These are phyloP conservation scores for Phytophthora capsici DNA, from an alignment of 352 stramenopile genomes.

Conservation along the genomic window DNA sequence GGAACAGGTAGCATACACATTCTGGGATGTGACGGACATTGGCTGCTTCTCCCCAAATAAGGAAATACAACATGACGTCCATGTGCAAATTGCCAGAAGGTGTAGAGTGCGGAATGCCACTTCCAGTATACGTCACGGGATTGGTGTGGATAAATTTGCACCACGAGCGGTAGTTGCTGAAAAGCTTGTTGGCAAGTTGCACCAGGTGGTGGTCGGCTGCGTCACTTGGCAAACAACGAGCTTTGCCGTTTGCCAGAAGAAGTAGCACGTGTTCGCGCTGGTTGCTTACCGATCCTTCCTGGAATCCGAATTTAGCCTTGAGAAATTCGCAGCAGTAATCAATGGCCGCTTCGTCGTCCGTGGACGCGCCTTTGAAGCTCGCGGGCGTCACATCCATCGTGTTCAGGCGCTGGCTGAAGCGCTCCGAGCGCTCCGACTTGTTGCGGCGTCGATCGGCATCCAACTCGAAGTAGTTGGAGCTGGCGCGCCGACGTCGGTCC, in stretches of 20 bases:
- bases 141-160: constrained; percentile 68
- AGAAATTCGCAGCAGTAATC: constrained; percentile 86
- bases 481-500: constrained; percentile 64
- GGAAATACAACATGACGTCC: constrained; percentile 97
- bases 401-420: constrained; percentile 61
- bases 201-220: constrained; percentile 61
- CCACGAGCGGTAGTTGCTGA: constrained; percentile 82
- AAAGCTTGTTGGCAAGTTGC: constrained; percentile 71
- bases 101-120: constrained; percentile 23
- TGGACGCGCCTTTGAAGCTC: constrained; percentile 54
- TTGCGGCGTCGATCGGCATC: constrained; percentile 76
- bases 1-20: constrained; percentile 98
- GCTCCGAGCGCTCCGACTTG: constrained; percentile 71
- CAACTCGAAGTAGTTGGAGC: constrained; percentile 87
- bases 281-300: constrained; percentile 83
- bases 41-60: constrained; percentile 96
- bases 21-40: constrained; percentile 98
- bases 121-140: constrained; percentile 76
- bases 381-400: constrained; percentile 57
- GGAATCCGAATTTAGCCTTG: constrained; percentile 83
- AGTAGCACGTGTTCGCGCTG: constrained; percentile 86
- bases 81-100: constrained; percentile 54
- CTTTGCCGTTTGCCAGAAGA: constrained; percentile 79
- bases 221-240: constrained; percentile 58
- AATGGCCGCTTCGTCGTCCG: constrained; percentile 83